Conservation (phyloP, 345 rosid genomes). For the Linum lewisii region DNA sequence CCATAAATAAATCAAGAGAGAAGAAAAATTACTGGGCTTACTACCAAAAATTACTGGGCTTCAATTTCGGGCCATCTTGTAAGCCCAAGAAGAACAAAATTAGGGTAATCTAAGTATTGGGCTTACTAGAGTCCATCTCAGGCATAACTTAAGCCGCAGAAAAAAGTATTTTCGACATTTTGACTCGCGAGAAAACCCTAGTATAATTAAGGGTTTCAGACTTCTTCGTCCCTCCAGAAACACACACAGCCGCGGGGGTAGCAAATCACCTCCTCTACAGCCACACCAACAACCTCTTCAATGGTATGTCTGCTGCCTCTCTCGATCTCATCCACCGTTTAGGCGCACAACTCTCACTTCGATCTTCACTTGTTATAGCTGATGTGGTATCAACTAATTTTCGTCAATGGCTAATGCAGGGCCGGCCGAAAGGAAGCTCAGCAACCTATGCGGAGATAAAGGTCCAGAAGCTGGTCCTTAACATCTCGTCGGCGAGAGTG, state of each 20-base stretch:
- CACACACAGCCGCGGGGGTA: no score
- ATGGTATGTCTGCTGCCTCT: neutral
- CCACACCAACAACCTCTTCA: neutral
- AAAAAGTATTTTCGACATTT: no score
- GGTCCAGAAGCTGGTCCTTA: slow-evolving; percentile 79
- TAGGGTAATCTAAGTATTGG: no score
- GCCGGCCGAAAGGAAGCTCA: slow-evolving; percentile 76
- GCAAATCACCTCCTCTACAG: neutral
- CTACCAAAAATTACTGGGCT: no score
- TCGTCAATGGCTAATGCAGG: slow-evolving; percentile 23
- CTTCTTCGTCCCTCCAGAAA: neutral
- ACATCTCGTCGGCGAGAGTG: slow-evolving; percentile 85
- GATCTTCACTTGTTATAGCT: neutral
- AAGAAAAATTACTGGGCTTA: no score
- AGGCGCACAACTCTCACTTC: neutral
- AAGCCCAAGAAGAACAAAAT: no score
- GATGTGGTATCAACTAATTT: neutral
- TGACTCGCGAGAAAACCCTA: neutral
- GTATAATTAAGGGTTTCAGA: neutral
- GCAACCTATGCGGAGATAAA: slow-evolving; percentile 91
- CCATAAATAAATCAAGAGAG: no score
- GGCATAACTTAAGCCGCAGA: no score
- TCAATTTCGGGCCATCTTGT: no score
- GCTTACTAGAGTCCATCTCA: no score
- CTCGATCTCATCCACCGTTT: neutral